Base-by-base conservation (phyloP, 2,329 filamentous ascomycete species). In the Bipolaris sorokiniana region DNA sequence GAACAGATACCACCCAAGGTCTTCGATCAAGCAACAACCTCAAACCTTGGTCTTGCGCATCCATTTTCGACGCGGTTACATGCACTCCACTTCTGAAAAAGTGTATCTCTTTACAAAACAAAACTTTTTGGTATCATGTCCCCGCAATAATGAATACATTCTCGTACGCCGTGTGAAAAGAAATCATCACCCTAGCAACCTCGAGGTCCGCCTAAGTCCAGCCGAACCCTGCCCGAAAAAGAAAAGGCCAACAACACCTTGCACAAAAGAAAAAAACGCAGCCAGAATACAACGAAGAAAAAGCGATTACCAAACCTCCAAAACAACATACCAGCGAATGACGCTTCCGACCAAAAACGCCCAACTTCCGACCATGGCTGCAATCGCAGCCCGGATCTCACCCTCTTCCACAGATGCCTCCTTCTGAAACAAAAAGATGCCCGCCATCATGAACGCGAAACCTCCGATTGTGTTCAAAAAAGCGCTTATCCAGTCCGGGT, bases 401-500 rank as follows among this genome's bases (percentile, higher is more conserved):
- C 50, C 45, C 11, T n/a, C 11, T 2, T 48, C 51, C 3, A 28
- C 9, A 2, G 16, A 36, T 18, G 63, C 56, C 2, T 62, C 51
- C 2, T 51, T 49, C 1, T 54, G 37, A 13, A 68, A 67, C 16
- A 70, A 36, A 11, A 72, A 67, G 7, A 73, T 49, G 2, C 70
- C 70, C 1, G 65, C 56, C 54, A 71, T 54, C 70, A 69, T 69
- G 28, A 73, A 72, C 2, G 67, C 61, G 34, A 72, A 64, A 0
- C 70, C 70, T 20, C 69, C 69, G 3, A 67, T 31, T 0, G 67
- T 55, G 28, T 71, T 73, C 6, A 71, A 38, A 20, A 69, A 61
- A 0, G 69, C 65, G 1, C 69, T 68, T 28, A 66, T 61, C 70
- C 70, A 73, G 23, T 71, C 67, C 0, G 67, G 55, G 44, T 71